Conservation (phyloP, 768 basidiomycete genomes). For the Mycena amicta region DNA sequence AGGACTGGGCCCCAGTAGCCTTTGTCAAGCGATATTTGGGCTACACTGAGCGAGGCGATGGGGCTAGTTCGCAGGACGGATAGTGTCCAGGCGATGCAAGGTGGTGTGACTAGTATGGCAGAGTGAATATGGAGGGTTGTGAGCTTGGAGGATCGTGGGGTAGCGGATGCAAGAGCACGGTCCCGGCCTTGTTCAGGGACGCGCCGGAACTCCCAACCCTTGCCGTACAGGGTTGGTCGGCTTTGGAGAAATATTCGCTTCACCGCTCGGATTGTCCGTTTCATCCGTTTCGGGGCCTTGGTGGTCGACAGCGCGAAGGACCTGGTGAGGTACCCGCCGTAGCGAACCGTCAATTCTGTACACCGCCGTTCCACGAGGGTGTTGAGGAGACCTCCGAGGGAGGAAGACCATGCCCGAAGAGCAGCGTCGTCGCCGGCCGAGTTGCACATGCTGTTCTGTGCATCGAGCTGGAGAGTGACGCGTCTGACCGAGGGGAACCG, state of each 20-base stretch:
- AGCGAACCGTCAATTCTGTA: conserved; percentile 16
- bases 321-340: conserved; percentile 18
- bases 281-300: neutral
- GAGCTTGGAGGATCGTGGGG: conserved; percentile 3
- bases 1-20: conserved; percentile 11
- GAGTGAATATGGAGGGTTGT: conserved; percentile 19
- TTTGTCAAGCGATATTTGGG: conserved; percentile 14
- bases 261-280: conserved; percentile 2
- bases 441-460: conserved; percentile 19
- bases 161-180: neutral
- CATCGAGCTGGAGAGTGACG: conserved; percentile 17
- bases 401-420: conserved; percentile 16
- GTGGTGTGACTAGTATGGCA: conserved; percentile 17
- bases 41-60: conserved; percentile 16
- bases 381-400: conserved; percentile 10
- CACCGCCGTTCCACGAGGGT: conserved; percentile 10
- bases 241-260: neutral
- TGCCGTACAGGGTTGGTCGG: neutral
- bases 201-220: conserved; percentile 14
- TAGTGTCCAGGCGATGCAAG: conserved; percentile 19
- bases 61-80: conserved; percentile 11
- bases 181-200: conserved; percentile 8
- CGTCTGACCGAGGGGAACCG: conserved; percentile 12
- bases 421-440: conserved; percentile 16
- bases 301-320: conserved; percentile 6